Conservation (phyloP, 1,284 basidiomycete species). For the Cryptococcus neoformans region DNA sequence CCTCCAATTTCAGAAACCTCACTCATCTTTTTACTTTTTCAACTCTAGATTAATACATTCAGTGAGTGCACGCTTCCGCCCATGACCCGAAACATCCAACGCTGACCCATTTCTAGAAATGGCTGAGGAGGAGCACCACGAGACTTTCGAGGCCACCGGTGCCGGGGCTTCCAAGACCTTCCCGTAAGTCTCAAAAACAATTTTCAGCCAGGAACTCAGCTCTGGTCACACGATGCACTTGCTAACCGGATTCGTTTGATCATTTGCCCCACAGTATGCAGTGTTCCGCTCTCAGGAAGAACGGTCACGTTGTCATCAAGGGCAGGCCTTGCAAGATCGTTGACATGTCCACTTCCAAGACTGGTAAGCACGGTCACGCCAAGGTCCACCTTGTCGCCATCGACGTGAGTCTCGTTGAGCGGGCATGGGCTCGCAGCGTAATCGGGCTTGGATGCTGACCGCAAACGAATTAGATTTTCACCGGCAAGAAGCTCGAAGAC, state of each 20-base stretch:
- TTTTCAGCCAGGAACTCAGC: background rate
- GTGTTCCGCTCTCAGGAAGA: slow-evolving; percentile 91
- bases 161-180: slow-evolving; percentile 84
- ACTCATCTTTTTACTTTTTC: background rate
- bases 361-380: slow-evolving; percentile 93
- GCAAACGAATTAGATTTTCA: slow-evolving; percentile 73
- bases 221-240: background rate
- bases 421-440: background rate
- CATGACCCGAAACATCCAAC: background rate
- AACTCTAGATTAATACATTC: slow-evolving; percentile 6
- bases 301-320: slow-evolving; percentile 98
- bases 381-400: slow-evolving; percentile 97
- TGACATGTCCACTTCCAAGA: slow-evolving; percentile 99
- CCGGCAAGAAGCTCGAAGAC: slow-evolving; percentile 95
- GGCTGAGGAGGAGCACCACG: slow-evolving; percentile 88
- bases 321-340: slow-evolving; percentile 98
- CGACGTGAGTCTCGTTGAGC: slow-evolving; percentile 65
- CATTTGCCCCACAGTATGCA: slow-evolving; percentile 59
- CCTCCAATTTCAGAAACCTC: too few species aligned
- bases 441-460: background rate
- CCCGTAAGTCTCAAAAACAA: slow-evolving; percentile 37
- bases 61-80: slow-evolving; percentile 2
- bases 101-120: slow-evolving; percentile 48
- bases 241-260: background rate
- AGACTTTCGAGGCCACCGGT: slow-evolving; percentile 69